A percentile compares a stretch with the other conserved stretches of the same genome.
Evolutionary conservation across 495 filamentous ascomycete genomes (phyloP).

Genomic region (Thozetella sp.): DNA sequence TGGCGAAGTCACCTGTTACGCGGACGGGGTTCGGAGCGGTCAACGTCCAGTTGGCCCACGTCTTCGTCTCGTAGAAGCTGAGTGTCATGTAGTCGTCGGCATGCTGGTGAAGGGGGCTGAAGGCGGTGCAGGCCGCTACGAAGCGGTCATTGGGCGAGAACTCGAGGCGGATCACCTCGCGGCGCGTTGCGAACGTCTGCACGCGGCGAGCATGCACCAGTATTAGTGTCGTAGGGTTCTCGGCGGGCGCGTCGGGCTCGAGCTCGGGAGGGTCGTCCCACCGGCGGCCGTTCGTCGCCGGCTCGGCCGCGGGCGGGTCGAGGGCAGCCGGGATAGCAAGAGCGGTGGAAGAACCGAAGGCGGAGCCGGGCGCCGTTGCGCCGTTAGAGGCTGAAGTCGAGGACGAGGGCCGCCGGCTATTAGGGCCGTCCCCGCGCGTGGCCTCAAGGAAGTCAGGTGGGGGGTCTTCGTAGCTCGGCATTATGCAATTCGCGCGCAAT

Average conservation of each 20-base stretch:
- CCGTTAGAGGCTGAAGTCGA: neutral
- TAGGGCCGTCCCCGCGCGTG: neutral
- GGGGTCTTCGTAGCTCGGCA: neutral
- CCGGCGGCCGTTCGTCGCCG: no score
- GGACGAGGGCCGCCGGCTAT: neutral
- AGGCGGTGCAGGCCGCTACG: constrained; percentile 9
- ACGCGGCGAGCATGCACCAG: neutral
- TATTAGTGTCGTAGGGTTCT: neutral
- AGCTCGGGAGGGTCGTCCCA: constrained; percentile 27
- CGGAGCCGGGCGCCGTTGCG: no score
- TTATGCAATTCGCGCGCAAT: neutral
- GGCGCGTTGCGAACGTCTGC: neutral
- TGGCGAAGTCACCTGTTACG: constrained; percentile 7
- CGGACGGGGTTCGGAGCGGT: neutral
- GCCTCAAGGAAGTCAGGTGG: neutral
- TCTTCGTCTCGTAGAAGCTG: constrained; percentile 1
- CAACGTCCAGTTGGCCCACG: neutral
- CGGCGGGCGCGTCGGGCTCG: neutral
- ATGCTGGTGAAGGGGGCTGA: neutral
- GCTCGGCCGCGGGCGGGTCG: no score
- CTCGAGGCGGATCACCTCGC: constrained; percentile 13
- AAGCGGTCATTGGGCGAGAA: constrained; percentile 13
- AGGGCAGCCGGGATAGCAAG: no score
- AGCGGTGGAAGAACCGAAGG: no score
- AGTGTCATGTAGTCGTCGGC: constrained; percentile 3